A percentile compares a stretch with the other conserved stretches of the same genome.
Conservation (phyloP, 768 basidiomycete genomes). For the Rubroboletus pulcherrimus region DNA sequence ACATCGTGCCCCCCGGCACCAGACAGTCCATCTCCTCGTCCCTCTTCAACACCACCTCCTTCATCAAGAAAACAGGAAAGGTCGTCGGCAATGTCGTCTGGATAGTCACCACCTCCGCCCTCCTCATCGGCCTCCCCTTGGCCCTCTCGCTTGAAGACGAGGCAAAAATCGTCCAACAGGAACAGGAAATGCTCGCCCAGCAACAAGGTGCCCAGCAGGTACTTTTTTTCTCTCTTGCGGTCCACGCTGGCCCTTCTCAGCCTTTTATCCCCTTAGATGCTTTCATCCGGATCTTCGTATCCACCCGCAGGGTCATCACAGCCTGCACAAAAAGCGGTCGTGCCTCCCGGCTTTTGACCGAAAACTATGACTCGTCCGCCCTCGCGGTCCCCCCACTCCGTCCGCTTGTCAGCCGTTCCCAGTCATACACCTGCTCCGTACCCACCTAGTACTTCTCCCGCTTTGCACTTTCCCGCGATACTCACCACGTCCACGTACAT, state of each 20-base stretch:
- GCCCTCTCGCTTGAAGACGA: conserved; percentile 95
- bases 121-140: conserved; percentile 90
- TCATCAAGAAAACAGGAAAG: conserved; percentile 65
- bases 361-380: not conserved
- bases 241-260: conserved; percentile 5
- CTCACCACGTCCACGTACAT: conserved; percentile 8
- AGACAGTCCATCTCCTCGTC: conserved; percentile 69
- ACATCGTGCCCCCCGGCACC: conserved; percentile 92
- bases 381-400: not conserved
- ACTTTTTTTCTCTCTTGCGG: conserved; percentile 21
- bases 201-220: conserved; percentile 92
- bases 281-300: conserved; percentile 58
- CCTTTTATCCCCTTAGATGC: conserved; percentile 51
- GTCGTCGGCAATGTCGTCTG: conserved; percentile 86
- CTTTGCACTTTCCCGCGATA: conserved; percentile 12
- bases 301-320: conserved; percentile 43
- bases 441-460: conserved; percentile 14
- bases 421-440: conserved; percentile 9
- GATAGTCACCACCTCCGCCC: conserved; percentile 90
- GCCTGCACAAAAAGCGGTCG: conserved; percentile 49
- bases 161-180: conserved; percentile 89
- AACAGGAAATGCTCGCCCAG: conserved; percentile 90
- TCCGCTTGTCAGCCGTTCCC: conserved; percentile 3
- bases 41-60: conserved; percentile 55
- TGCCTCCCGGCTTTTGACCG: conserved; percentile 80